Conservation (phyloP, 306 rosid genomes). For the Cucurbita ficifolia region DNA sequence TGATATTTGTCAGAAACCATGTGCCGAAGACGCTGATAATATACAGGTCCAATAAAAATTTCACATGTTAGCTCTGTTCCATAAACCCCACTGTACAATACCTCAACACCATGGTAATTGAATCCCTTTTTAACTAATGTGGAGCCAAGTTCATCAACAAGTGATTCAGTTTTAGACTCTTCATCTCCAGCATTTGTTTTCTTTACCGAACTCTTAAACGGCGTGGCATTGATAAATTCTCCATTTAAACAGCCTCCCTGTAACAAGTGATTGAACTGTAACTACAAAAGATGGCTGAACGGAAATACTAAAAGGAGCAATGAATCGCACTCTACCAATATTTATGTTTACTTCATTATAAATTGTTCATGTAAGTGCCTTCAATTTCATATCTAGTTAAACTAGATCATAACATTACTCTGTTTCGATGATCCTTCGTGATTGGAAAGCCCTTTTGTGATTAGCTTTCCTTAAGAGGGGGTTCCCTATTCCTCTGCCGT, state of each 20-base stretch:
- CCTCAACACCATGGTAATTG: conserved; percentile 82
- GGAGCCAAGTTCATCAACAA: conserved; percentile 79
- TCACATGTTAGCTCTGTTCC: conserved; percentile 82
- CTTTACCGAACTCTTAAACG: conserved; percentile 47
- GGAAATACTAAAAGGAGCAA: background rate
- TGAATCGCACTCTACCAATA: background rate
- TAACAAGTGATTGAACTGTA: background rate
- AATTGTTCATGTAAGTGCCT: background rate
- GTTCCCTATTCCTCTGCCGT: background rate
- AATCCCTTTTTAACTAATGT: conserved; percentile 65
- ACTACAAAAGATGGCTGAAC: background rate
- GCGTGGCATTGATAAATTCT: conserved; percentile 69
- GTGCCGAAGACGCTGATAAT: conserved; percentile 88
- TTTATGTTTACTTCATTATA: background rate
- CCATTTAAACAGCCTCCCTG: conserved; percentile 88
- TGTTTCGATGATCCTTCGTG: background rate
- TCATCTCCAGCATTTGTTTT: conserved; percentile 19
- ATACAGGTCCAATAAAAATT: conserved; percentile 91
- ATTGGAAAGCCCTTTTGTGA: background rate
- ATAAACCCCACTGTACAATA: conserved; percentile 81
- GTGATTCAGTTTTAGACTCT: conserved; percentile 30
- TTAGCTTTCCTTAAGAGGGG: background rate
- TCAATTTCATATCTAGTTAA: background rate
- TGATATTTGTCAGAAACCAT: conserved; percentile 98
- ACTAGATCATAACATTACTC: background rate